Base-by-base conservation (phyloP, 192 early-diverging fungal species). In the Chytriomyces sp. region DNA sequence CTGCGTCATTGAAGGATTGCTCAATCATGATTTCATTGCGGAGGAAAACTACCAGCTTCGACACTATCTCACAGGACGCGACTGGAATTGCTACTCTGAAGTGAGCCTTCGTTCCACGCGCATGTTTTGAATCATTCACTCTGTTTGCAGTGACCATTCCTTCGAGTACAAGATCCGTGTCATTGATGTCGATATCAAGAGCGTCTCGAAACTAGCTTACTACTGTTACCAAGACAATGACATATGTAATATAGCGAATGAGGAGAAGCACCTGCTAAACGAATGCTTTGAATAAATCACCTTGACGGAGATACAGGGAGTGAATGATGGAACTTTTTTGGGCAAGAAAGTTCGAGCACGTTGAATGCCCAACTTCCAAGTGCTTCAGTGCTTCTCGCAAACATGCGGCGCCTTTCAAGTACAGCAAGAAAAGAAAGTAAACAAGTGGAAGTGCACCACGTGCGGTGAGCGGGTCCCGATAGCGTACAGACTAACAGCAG, bases 111-210 rank as follows among this genome's bases (percentile, higher is more conserved):
- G 17, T 31, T 62, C 38, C 38, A 37, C 37, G 14, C 34, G 14
- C 37, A 22, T 3, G 38, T 25, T 28, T 8, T 34, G 60, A n/a
- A 25, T 22, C 30, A 37, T 62, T 38, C 38, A n/a, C 12, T 39
- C 33, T 3, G 8, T 19, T 62, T 38, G 38, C 60, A 2, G 22
- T 12, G 30, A 62, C 17, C 12, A 62, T 62, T 37, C 38, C 12
- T 37, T 37, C 32, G 37, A 64, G n/a, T 64, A 41, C 41, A 64
- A 64, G 32, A 44, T 64, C 25, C 63, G 63, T 14, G 63, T 64
- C 14, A 49, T 64, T 14, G 63, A 64, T 25, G 63, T 64, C 6
- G 63, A 64, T 33, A 64, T 64, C 38, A 64, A 64, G 40, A 39
- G 26, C 28, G 26, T 64, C 19, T 10, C 31, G 17, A 64, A 64